Base-by-base conservation (phyloP, 306 rosid species). In the Vigna angularis region DNA sequence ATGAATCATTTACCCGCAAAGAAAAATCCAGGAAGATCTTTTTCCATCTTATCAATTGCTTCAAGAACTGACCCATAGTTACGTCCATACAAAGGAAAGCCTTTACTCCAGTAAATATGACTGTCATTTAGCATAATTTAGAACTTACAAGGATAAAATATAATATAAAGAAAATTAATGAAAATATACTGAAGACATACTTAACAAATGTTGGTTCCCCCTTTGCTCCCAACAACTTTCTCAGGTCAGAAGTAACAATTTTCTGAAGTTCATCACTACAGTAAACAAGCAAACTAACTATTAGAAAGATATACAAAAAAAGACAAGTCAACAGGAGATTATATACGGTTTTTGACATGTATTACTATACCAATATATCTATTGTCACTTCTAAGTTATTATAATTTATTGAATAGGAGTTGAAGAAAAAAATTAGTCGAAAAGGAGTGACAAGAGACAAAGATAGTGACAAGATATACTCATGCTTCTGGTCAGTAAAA, bases 61-160 rank as follows among this genome's bases (percentile, higher is more conserved):
- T 87, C 89, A 80, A 91, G 76, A 82, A 94, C 97, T 72, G 91
- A 83, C 42, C 85, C 91, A 62, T 92, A 88, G 85, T 90, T 84
- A 70, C 2, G 90, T 62, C 94, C 98, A 55, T 90, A 94, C 85
- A 94, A 79, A 24, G 98, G 98, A 83, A 92, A 94, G 79, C 96
- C 96, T 82, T 94, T 94, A 70, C 90, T 92, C 96, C 98, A 94
- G 80, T 67, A 74, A 84, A 89, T 86, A 89, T 92, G 98, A 70
- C 97, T 92, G 94, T 74, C 86, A 86, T 78, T 66, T 67, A 71
- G 85, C 49, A 76, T 42, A 66, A 24, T 48, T 70, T 78, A 36
- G 26, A 63, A 63, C 24, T 63, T n/a, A 70, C 79, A 72, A 85
- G 56, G 70, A 30, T 17, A 53, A 42, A 45, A 45, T 45, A 12